Base-by-base conservation (phyloP, 164 flowering plant species). In the Liriodendron chinense region DNA sequence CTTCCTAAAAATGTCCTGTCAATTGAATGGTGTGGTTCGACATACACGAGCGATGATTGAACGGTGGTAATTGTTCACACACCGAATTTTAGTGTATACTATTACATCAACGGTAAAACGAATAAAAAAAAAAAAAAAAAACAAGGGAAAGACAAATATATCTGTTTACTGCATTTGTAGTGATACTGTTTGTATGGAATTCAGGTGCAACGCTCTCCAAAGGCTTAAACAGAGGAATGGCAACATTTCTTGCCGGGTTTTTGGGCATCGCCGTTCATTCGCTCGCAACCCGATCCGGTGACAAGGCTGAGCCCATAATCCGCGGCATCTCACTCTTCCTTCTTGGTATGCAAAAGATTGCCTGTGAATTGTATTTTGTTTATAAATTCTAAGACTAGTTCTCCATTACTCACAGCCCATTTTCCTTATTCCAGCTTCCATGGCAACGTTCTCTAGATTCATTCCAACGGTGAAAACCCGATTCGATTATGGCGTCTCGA, bases 391-490 rank as follows among this genome's bases (percentile, higher is more conserved):
- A 34, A 18, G 56, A 69, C 71, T 47, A 22, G 25, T 65, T 49
- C 57, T 25, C 65, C 6, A 28, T 22, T 61, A 10, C 64, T 77
- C 50, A 77, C 65, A 26, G 7, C 14, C 56, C 14, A 2, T 50
- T 72, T 23, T 49, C 64, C 59, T 72, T 22, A 9, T 73, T 76
- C 70, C 94, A 94, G 98, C 93, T 75, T 74, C 91, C 13, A 86
- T 87, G 23, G 85, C 94, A 16, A 92, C 98, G 1, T 94, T 92
- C 71, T 86, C 91, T 6, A 76, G 98, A 74, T 92, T 94, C 73
- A 87, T 92, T 47, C 98, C 98, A 3, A 69, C 83, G 0, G 80
- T 94, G 53, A 93, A 91, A 73, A 85, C 85, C 0, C 85, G 90
- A 48, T 94, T 88, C 26, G 98, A 94, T 61, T 94, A 92, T 76